These are phyloP conservation scores for Friedmanniomyces simplex DNA, from an alignment of 495 filamentous ascomycete species.

Conservation along the genomic window DNA sequence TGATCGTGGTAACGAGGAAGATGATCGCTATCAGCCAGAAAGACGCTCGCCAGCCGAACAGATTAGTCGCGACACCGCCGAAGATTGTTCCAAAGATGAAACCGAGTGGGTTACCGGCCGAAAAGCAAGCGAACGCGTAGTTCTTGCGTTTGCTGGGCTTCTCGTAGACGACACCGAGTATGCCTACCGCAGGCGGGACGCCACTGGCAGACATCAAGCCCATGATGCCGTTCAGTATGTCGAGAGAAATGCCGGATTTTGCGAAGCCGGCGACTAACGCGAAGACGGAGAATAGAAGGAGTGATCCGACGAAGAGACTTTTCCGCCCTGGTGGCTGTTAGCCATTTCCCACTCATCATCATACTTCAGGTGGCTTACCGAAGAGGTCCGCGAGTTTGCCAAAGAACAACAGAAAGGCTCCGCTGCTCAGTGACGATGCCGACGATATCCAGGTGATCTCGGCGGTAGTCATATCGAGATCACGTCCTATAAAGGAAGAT, in stretches of 20 bases:
- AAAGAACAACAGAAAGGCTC: conserved; percentile 63
- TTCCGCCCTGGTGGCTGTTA: conserved; percentile 39
- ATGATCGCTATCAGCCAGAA: conserved; percentile 58
- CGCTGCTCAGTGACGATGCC: conserved; percentile 43
- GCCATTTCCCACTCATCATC: not conserved
- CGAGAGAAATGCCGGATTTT: conserved; percentile 50
- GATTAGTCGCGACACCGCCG: conserved; percentile 54
- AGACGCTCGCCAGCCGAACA: conserved; percentile 56
- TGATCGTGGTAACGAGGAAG: conserved; percentile 46
- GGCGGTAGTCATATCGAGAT: conserved; percentile 55
- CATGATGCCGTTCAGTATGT: conserved; percentile 53
- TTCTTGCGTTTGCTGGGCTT: conserved; percentile 53
- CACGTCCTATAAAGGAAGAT: conserved; percentile 49
- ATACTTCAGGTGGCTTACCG: conserved; percentile 22
- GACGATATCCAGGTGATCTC: conserved; percentile 61
- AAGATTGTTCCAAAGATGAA: conserved; percentile 58
- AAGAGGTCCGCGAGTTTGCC: conserved; percentile 66
- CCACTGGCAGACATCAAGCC: conserved; percentile 53
- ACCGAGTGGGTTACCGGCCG: conserved; percentile 59
- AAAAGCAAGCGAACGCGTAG: conserved; percentile 57
- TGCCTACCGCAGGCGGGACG: conserved; percentile 57
- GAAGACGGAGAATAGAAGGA: conserved; percentile 52
- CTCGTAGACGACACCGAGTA: conserved; percentile 54
- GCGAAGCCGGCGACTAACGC: conserved; percentile 51
- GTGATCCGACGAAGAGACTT: conserved; percentile 54